Evolutionary conservation across 805 yeast species (phyloP), one percentile per base, ranked within the genome.

Genomic region (Metschnikowia gelsemii): DNA sequence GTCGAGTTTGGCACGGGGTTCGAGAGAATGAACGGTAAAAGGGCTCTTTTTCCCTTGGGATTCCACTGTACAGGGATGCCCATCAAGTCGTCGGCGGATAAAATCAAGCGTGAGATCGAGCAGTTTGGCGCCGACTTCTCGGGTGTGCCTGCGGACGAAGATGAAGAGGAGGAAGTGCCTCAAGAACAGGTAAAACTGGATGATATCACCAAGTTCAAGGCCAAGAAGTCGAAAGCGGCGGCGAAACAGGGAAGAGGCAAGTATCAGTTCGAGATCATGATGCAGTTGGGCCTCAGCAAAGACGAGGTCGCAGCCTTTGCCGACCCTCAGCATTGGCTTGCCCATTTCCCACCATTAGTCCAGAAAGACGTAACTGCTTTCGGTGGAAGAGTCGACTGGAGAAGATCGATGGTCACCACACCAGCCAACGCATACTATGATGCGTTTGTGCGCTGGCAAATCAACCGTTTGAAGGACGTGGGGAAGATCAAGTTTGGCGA

Each of bases 1-100:
- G 91, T 81, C 38, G 99, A 93, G 65, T 93, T 84, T 62, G 82
- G 90, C 33, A 75, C 86, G 42, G 98, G 98, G 41, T 93, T 84
- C 61, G 96, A 93, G 72, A 82, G 97, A 69, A 85, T 93, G 91
- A 77, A 77, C 59, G 98, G 97, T 52, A 87, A 84, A 68, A 78
- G 85, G 56, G 96, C 96, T 26, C 72, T 90, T 47, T 93, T 87
- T 71, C 98, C 99, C 38, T 76, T 93, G 43, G 99, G 99, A 36
- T 93, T 91, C 84, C 99, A 93, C 69, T 93, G 99, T 78, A 93
- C 99, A 25, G 99, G 99, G 75, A 85, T 93, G 96, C 98, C 99
- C 40, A 93, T 93, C 63, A 76, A 80, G 62, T 91, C 98, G 21
- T 78, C 96, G 58, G 98, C 99, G 36, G 99, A 91, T 69, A 91